These are phyloP conservation scores for Cryptosporidium muris DNA, from an alignment of 169 alveolate genomes.

Conservation along the genomic window DNA sequence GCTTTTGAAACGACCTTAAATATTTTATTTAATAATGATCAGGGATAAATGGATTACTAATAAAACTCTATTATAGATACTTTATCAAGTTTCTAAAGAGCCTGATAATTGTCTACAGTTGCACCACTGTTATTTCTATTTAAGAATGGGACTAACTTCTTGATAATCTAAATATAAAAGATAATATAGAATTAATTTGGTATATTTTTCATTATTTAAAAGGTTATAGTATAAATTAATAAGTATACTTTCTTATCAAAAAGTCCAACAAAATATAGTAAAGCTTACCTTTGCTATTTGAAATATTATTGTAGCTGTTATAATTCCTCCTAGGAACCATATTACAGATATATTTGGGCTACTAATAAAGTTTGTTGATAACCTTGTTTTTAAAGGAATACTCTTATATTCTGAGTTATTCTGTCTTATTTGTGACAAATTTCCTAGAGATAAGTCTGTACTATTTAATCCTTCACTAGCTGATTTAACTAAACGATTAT, in stretches of 20 bases:
- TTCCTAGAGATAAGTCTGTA: neutral
- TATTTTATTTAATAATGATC: conserved; percentile 22
- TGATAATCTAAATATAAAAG: no score
- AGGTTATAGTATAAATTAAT: no score
- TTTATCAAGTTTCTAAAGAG: conserved; percentile 8
- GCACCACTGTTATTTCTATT: neutral
- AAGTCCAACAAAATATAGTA: no score
- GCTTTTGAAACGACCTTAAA: conserved; percentile 35
- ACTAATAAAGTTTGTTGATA: conserved; percentile 1
- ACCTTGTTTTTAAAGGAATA: conserved; percentile 9
- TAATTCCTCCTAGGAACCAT: conserved; percentile 59
- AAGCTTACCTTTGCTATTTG: conserved; percentile 55
- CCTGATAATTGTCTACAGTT: conserved; percentile 28
- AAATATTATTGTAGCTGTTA: conserved; percentile 23
- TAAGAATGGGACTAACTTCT: neutral
- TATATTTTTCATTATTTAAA: no score
- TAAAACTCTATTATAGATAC: neutral
- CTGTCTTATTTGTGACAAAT: neutral
- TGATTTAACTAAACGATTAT: neutral
- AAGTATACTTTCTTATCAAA: no score
- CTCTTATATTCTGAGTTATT: conserved; percentile 1
- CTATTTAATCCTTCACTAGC: neutral
- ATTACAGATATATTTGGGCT: conserved; percentile 8
- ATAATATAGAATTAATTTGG: no score
- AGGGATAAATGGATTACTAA: neutral